Conservation (phyloP, 2,329 filamentous ascomycete species). For the Calonectria honghensis region DNA sequence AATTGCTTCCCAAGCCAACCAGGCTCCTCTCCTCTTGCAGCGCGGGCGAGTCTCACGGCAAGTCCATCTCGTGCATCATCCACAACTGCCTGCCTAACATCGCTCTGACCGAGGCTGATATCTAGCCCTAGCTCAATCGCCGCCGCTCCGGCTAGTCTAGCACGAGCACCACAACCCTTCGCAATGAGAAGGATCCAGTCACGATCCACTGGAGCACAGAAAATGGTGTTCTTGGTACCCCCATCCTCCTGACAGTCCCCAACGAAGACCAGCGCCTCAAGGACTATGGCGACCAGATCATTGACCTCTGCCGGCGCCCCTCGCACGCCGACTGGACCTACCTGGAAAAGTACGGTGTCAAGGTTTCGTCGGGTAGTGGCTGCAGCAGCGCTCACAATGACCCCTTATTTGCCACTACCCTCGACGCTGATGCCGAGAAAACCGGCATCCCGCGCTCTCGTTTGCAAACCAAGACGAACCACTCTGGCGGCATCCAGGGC, state of each 20-base stretch:
- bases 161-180: slow-evolving; percentile 90
- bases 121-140: slow-evolving; percentile 96
- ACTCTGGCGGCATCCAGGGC: slow-evolving; percentile 95
- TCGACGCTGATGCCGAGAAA: slow-evolving; percentile 65
- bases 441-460: slow-evolving; percentile 72
- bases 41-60: slow-evolving; percentile 85
- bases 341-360: slow-evolving; percentile 96
- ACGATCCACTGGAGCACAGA: slow-evolving; percentile 96
- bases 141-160: slow-evolving; percentile 91
- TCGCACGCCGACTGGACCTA: slow-evolving; percentile 98
- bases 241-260: slow-evolving; percentile 89
- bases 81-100: slow-evolving; percentile 94
- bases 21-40: slow-evolving; percentile 45
- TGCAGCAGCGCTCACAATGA: slow-evolving; percentile 97
- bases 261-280: slow-evolving; percentile 96
- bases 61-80: slow-evolving; percentile 94
- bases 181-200: slow-evolving; percentile 93
- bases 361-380: slow-evolving; percentile 92
- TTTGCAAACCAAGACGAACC: slow-evolving; percentile 89
- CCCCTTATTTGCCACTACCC: slow-evolving; percentile 67
- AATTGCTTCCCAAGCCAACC: neutral
- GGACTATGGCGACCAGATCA: slow-evolving; percentile 92
- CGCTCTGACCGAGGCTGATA: slow-evolving; percentile 87
- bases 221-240: slow-evolving; percentile 92
- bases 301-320: slow-evolving; percentile 93